Conservation (phyloP, 257 asterid genomes). For the Anisodus acutangulus region DNA sequence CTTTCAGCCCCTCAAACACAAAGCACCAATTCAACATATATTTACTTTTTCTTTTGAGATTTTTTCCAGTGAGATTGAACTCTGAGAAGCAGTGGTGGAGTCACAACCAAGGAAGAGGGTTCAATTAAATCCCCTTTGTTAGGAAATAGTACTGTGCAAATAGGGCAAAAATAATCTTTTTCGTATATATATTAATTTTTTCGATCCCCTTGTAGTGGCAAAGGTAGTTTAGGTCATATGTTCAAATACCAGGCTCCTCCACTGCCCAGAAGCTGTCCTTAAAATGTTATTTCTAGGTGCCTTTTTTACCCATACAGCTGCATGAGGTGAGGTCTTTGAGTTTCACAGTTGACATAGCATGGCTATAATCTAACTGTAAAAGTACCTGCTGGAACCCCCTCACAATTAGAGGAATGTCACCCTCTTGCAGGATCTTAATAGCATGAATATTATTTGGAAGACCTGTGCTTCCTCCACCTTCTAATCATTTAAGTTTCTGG, state of each 20-base stretch:
- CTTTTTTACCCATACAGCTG: neutral
- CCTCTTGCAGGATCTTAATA: neutral
- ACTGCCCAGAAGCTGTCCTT: neutral
- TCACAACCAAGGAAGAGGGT: neutral
- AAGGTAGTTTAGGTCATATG: neutral
- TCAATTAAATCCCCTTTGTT: neutral
- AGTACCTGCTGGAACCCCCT: neutral
- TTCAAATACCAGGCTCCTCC: neutral
- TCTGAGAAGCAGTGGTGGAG: neutral
- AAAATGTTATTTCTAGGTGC: neutral
- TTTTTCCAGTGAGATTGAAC: neutral
- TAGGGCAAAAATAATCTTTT: neutral
- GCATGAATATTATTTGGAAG: neutral
- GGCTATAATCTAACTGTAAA: neutral
- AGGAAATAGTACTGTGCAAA: neutral
- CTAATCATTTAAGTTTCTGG: constrained; percentile 3
- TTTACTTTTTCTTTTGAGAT: neutral
- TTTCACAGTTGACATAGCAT: neutral
- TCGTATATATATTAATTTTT: neutral
- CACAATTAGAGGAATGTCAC: neutral
- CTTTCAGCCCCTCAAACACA: neutral
- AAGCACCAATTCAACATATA: neutral
- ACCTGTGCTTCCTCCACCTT: constrained; percentile 2
- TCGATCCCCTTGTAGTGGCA: constrained; percentile 1
- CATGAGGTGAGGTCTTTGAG: neutral